Base-by-base conservation (phyloP, 75 land plant genomes). In the Sequoiadendron giganteum region DNA sequence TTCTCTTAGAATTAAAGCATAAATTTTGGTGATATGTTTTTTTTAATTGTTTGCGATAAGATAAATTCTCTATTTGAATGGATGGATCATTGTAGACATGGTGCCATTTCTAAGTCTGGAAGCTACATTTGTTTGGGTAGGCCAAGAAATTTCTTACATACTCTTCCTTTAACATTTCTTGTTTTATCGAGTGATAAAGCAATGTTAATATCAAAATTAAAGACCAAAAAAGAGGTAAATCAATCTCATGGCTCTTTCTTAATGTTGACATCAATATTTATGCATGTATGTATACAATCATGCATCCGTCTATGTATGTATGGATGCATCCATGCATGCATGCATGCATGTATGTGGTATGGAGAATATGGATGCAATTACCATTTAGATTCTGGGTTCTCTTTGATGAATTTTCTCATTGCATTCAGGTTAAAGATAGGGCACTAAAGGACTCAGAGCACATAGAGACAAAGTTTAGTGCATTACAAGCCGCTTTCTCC, bases 391-490 rank as follows among this genome's bases (percentile, higher is more conserved):
- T 79, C 7, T 87, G 49, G 52, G 34, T 54, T 52, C 38, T 30
- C 13, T 88, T 48, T 36, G 49, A 48, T 49, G 83, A 21, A 38
- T 80, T 42, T 80, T 2, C 28, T 18, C 39, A 80, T 80, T 39
- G 9, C 48, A 19, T 38, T 80, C 83, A 97, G 98, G 97, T 96
- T 28, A 92, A 92, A 56, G 99, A 96, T 70, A 93, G 93, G 76
- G 96, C 99, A 45, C 84, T 98, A 88, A 93, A 91, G 89, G 99
- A 98, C 40, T 95, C 98, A n/a, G 94, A 95, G 79, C 94, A 91
- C 68, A 96, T 98, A 77, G 81, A 88, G 18, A 94, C 96, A 3
- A 95, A 92, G 49, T 94, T 96, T 88, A 89, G 90, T 76, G 96
- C 95, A 15, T 87, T 98, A 91, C 90, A 93, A 86, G 90, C 95